Percentiles rank a stretch among this genome's conserved stretches.
Conservation (phyloP, 306 rosid genomes). For the Benincasa hispida region DNA sequence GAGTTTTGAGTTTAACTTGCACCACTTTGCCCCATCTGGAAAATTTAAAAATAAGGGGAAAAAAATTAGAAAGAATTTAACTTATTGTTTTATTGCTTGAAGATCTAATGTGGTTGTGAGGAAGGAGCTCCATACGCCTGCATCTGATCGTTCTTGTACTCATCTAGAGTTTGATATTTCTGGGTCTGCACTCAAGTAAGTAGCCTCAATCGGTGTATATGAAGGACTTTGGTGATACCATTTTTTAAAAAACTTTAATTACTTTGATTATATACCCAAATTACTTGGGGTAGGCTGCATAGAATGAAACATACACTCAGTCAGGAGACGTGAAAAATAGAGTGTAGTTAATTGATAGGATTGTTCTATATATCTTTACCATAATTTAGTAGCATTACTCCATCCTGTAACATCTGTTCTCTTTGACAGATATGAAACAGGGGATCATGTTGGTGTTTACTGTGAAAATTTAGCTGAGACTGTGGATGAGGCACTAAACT, state of each 20-base stretch:
- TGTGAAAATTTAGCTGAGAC: conserved; percentile 79
- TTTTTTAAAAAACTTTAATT: too few species aligned
- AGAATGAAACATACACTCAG: not conserved
- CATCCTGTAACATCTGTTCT: not conserved
- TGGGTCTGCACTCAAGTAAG: conserved; percentile 69
- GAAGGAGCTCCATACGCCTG: conserved; percentile 75
- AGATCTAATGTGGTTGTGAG: conserved; percentile 90
- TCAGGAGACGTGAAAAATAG: not conserved
- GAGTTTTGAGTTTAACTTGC: not conserved
- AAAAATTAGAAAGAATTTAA: conserved; percentile 15
- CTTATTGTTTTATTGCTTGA: conserved; percentile 20
- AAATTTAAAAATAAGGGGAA: not conserved
- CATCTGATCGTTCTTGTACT: conserved; percentile 90
- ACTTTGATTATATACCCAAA: too few species aligned
- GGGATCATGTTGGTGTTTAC: conserved; percentile 96
- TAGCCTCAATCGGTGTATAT: too few species aligned
- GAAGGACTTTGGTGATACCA: too few species aligned
- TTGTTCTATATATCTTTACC: not conserved
- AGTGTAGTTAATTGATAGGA: not conserved
- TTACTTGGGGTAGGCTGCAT: not conserved
- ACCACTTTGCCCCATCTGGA: not conserved
- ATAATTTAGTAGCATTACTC: not conserved
- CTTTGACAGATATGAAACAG: conserved; percentile 79
- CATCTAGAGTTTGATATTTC: conserved; percentile 90
- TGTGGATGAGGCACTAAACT: conserved; percentile 59